A percentile compares a stretch with the other conserved stretches of the same genome.
Conservation (phyloP, 1,284 basidiomycete species). For the Trichosporon sp. region DNA sequence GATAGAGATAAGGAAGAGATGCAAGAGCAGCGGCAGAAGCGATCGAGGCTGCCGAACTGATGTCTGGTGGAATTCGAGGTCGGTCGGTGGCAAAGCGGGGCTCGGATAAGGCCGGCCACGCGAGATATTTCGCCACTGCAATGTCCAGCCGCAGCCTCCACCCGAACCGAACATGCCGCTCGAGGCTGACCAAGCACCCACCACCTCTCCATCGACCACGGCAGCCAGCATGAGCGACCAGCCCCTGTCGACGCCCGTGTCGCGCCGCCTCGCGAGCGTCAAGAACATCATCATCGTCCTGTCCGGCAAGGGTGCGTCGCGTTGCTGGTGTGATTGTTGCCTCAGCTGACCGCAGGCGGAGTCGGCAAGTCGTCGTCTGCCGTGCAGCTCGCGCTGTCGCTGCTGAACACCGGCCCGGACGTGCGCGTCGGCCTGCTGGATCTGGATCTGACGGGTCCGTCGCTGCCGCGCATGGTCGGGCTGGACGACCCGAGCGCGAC, state of each 20-base stretch:
- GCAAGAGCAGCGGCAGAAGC: background rate
- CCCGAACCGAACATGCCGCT: background rate
- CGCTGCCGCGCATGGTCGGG: conserved; percentile 94
- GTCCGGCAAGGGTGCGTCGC: conserved; percentile 66
- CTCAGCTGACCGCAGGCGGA: conserved; percentile 58
- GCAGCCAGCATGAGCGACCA: conserved; percentile 29
- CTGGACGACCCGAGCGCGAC: conserved; percentile 61
- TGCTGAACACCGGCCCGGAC: conserved; percentile 61
- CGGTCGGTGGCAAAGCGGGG: conserved; percentile 2
- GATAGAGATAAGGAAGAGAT: background rate
- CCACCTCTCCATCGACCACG: background rate
- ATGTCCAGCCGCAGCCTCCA: background rate
- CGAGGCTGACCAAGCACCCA: background rate
- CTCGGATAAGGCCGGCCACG: background rate
- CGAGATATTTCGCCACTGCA: conserved; percentile 1
- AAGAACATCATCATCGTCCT: conserved; percentile 89
- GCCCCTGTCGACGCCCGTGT: conserved; percentile 54
- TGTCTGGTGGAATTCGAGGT: background rate
- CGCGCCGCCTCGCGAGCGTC: conserved; percentile 63
- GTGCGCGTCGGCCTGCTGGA: conserved; percentile 83
- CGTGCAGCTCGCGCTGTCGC: conserved; percentile 83
- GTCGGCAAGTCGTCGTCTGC: conserved; percentile 97
- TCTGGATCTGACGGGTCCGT: conserved; percentile 93
- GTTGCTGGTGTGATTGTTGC: too few species aligned
- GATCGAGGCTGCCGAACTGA: background rate